Evolutionary conservation across 2,329 filamentous ascomycete species (phyloP), one percentile per base, ranked within the genome.

Genomic region (Pyrenophora tritici-repentis): DNA sequence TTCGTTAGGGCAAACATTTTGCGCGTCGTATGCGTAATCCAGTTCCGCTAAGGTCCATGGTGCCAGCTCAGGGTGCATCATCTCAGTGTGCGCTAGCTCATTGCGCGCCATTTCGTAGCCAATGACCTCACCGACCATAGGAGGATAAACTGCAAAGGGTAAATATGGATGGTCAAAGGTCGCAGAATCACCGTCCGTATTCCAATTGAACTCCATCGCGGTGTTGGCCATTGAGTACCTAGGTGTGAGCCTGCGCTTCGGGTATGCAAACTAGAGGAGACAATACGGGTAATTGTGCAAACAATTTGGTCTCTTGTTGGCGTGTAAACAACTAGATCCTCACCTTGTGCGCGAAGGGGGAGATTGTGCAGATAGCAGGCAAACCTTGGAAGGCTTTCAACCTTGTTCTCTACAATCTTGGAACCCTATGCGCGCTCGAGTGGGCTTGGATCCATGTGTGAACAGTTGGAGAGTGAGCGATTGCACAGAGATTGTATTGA

Each of bases 271-370:
- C 42, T 40, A 47, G 29, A 29, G 7, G 24, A 24, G 2, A 33
- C 32, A 1, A 44, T 31, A 48, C 10, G 36, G 41, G 31, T 33
- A 51, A 46, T 7, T n/a, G 40, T 55, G 26, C 53, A 61, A 59
- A 55, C 44, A n/a, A 41, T 48, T 26, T 48, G 16, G 42, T 48
- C 33, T 48, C n/a, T 18, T 16, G 14, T 46, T 22, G 42, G 29
- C 20, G 35, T 37, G 35, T 24, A 13, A 29, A n/a, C 26, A 29
- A 12, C 26, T 9, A 13, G 10, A 13, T 13, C 4, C 26, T 29
- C 10, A 29, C 26, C 26, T 29, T 13, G 9, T 29, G 2, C 10
- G 26, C 13, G 26, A 13, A 29, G 1, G 26, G 13, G 26, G 26
- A 29, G 9, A 12, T 4, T 29, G 26, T 4, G 4, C 26, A 9